Evolutionary conservation across 2,329 filamentous ascomycete species (phyloP).

Genomic region (Microcyclospora tardicrescens): DNA sequence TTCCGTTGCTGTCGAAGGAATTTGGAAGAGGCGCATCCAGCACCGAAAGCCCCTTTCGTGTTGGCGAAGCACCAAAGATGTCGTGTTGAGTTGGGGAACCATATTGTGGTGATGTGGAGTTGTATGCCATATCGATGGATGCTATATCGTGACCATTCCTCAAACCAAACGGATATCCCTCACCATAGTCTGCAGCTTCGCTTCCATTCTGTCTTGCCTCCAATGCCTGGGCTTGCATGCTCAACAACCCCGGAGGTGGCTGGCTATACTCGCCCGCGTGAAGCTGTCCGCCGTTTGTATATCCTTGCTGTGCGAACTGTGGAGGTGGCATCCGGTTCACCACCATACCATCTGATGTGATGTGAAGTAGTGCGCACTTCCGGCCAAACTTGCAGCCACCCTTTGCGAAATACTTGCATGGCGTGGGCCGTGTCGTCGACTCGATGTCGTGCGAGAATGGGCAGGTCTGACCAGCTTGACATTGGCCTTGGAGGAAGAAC

Average conservation of each 20-base stretch:
- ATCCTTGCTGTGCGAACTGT: conserved; percentile 8
- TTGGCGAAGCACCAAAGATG: conserved; percentile 66
- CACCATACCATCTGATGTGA: conserved; percentile 82
- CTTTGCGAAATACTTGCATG: conserved; percentile 99
- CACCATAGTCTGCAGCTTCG: conserved; percentile 18
- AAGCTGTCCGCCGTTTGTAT: conserved; percentile 1
- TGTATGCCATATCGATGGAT: conserved; percentile 44
- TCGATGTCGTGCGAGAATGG: conserved; percentile 93
- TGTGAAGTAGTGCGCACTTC: conserved; percentile 93
- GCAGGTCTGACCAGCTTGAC: conserved; percentile 90
- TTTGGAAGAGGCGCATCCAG: conserved; percentile 85
- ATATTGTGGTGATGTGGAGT: conserved; percentile 50
- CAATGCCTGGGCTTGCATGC: conserved; percentile 22
- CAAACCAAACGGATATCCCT: conserved; percentile 5
- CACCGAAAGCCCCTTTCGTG: conserved; percentile 58
- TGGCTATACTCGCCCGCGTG: conserved; percentile 10
- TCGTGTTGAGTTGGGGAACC: conserved; percentile 73
- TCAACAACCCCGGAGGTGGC: conserved; percentile 22
- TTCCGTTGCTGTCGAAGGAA: conserved; percentile 91
- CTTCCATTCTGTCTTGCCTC: conserved; percentile 18
- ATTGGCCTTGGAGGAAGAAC: conserved; percentile 94
- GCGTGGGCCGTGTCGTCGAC: conserved; percentile 66
- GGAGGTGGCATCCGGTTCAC: conserved; percentile 51
- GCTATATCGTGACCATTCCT: conserved; percentile 17
- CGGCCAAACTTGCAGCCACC: conserved; percentile 98